Base-by-base conservation (phyloP, 495 filamentous ascomycete genomes). In the Cercophora newfieldiana region DNA sequence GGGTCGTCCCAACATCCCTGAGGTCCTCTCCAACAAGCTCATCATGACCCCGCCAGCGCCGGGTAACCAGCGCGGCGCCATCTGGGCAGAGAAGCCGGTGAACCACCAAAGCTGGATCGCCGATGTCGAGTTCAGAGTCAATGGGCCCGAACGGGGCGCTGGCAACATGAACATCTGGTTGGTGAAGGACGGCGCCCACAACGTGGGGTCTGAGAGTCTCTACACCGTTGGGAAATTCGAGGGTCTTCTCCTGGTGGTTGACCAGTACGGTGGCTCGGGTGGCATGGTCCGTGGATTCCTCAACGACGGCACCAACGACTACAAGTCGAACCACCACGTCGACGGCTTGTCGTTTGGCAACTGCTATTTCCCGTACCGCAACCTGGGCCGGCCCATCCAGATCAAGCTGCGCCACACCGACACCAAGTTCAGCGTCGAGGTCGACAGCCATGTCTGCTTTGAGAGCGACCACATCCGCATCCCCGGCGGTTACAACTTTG, bases 121-220 rank as follows among this genome's bases (percentile, higher is more conserved):
- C 33, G 92, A 96, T 68, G 81, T 97, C 68, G 87, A 93, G 70
- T 98, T 98, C 80, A 87, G 95, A 66, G 92, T 88, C 7, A 91
- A 85, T 57, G 95, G 95, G 3, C 90, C 88, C 16, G 95, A 98
- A 76, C 82, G 92, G 69, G 92, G 87, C 31, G 87, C 90, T 29
- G 95, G 95, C 51, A 97, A 96, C 78, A 83, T 99, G 65, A 92
- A 97, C 73, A 80, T 99, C 68, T 99, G 96, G 96, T 92, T 94
- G 74, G 87, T 87, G 19, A 89, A 90, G 67, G 86, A 91, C 59
- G 91, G 91, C 53, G 79, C 84, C 67, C 75, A 80, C 68, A 80
- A 79, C 21, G 79, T 96, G 61, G 88, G 88, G 57, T 82, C 88
- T 4, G 82, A 86, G 19, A 94, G 90, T 74, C 85, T 97, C 63